Evolutionary conservation across 1,284 basidiomycete species (phyloP).

Genomic region (Marasmius sp.): DNA sequence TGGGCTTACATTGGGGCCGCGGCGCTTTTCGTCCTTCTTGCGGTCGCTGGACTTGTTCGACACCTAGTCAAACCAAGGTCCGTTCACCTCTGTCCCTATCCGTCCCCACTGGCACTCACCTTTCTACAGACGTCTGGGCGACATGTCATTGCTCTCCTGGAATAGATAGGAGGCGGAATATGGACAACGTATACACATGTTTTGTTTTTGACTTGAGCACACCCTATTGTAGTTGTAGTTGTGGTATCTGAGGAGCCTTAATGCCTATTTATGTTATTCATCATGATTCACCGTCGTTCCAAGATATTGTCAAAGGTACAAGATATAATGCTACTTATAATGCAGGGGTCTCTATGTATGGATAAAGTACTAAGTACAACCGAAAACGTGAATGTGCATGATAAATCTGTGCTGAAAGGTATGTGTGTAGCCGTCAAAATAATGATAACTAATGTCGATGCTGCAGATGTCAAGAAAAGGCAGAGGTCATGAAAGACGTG

Average conservation of each 20-base stretch:
- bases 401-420: background rate
- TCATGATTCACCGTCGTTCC: too few relatives aligned
- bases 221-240: background rate
- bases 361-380: background rate
- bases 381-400: background rate
- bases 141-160: conserved; percentile 87
- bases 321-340: too few relatives aligned
- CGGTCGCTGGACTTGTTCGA: conserved; percentile 84
- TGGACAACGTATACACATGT: too few relatives aligned
- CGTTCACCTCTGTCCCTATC: conserved; percentile 35
- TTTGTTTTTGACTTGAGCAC: conserved; percentile 6
- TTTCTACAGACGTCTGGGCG: conserved; percentile 64
- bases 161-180: conserved; percentile 48
- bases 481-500: background rate
- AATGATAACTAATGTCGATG: background rate
- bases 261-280: too few relatives aligned
- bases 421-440: background rate
- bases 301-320: too few relatives aligned
- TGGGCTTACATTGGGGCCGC: conserved; percentile 95
- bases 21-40: conserved; percentile 84
- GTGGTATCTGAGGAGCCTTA: too few relatives aligned
- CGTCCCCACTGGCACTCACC: background rate
- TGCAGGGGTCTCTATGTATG: too few relatives aligned
- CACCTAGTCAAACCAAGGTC: conserved; percentile 93
- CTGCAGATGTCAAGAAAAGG: background rate